Evolutionary conservation across 2,329 filamentous ascomycete genomes (phyloP).

Genomic region (Fusarium sp.): DNA sequence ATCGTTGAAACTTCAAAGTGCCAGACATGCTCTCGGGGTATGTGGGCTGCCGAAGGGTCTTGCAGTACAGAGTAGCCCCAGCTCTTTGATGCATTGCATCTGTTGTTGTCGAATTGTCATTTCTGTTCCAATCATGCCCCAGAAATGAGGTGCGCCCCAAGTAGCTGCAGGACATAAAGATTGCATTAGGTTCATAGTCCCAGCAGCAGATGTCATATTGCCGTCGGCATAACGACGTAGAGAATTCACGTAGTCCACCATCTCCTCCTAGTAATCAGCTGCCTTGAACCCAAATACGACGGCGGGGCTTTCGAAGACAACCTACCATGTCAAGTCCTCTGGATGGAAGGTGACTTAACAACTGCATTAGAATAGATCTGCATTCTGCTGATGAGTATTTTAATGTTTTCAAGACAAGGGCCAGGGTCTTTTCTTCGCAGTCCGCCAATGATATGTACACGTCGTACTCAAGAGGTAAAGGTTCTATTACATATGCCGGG

Average conservation of each 20-base stretch:
- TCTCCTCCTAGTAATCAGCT: constrained; percentile 1
- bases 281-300: not conserved
- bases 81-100: not conserved
- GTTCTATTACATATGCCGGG: not conserved
- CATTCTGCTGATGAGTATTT: constrained; percentile 2
- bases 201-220: constrained; percentile 3
- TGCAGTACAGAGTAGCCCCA: not conserved
- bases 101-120: not conserved
- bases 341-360: constrained; percentile 9
- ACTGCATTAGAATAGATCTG: constrained; percentile 13
- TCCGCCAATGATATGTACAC: constrained; percentile 2
- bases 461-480: not conserved
- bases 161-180: constrained; percentile 36
- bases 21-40: constrained; percentile 12
- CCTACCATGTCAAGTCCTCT: constrained; percentile 7
- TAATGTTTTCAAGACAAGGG: not conserved
- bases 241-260: constrained; percentile 1
- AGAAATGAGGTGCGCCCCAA: constrained; percentile 5
- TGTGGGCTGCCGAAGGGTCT: not conserved
- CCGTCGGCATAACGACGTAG: not conserved
- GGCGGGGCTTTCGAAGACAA: constrained; percentile 10
- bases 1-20: not conserved
- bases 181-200: constrained; percentile 30
- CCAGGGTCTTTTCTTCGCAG: not conserved
- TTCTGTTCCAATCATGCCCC: not conserved